These are phyloP conservation scores for Coemansia sp. DNA, from an alignment of 192 early-diverging fungal species.

Conservation along the genomic window DNA sequence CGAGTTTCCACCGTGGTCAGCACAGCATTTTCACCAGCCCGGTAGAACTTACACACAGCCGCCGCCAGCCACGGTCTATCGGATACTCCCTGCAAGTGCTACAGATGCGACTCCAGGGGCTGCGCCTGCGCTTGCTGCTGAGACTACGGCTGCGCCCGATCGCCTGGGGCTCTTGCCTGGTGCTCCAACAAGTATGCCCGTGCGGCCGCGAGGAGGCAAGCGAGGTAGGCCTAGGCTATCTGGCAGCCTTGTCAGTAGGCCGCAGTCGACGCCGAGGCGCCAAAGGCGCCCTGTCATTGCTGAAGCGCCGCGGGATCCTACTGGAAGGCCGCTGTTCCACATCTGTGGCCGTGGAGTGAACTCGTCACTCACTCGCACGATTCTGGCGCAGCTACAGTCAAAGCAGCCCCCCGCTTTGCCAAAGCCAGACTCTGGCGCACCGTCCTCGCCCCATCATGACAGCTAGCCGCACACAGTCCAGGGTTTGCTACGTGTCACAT, in stretches of 20 bases:
- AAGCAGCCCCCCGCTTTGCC: constrained; percentile 3
- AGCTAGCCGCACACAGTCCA: no score
- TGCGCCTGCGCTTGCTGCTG: neutral
- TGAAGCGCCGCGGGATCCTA: constrained; percentile 28
- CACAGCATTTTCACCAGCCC: constrained; percentile 68
- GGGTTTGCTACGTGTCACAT: no score
- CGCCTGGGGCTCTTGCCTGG: neutral
- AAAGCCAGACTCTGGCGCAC: neutral
- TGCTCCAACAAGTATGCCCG: neutral
- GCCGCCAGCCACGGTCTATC: constrained; percentile 33
- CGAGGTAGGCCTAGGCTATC: constrained; percentile 5
- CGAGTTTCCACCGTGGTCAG: constrained; percentile 76
- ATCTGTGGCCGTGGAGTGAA: constrained; percentile 51
- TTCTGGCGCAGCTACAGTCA: constrained; percentile 45
- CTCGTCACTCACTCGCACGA: constrained; percentile 46
- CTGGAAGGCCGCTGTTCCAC: constrained; percentile 41
- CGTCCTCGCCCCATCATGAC: neutral
- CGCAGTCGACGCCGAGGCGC: constrained; percentile 21
- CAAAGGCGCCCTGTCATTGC: constrained; percentile 1
- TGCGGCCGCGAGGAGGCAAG: neutral
- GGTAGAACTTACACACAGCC: constrained; percentile 30
- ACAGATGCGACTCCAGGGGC: neutral
- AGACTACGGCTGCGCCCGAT: neutral
- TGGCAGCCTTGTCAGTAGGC: neutral
- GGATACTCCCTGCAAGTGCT: constrained; percentile 13